Evolutionary conservation across 2,329 filamentous ascomycete genomes (phyloP), one percentile per base, ranked within the genome.

Genomic region (Botrytis deweyae): DNA sequence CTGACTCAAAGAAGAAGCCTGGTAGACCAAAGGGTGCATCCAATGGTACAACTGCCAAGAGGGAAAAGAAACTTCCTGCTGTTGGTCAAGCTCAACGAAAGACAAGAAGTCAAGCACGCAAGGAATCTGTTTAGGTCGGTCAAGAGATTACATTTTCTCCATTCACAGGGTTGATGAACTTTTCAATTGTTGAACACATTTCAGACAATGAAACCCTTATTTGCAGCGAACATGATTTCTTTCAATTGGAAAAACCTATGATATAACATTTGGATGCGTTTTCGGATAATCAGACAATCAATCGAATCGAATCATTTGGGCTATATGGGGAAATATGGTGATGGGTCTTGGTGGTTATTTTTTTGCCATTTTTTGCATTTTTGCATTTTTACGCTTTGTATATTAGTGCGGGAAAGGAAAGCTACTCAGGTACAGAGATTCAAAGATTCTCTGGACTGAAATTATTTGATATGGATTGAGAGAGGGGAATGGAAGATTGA

Each of bases 61-160:
- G 80, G 71, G 79, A 80, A 67, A 81, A 80, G 74, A 80, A 80
- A 52, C 72, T 62, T 36, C 77, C 79, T 55, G 72, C 75, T 66
- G 75, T 77, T 58, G 80, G 80, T 25, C 70, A 66, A 55, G 77
- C 77, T 25, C 74, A 78, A 55, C 75, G 80, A 36, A 77, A 77
- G 75, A 81, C 80, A 16, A 75, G 79, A 61, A 81, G 80, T 62
- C 80, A 81, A 62, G 61, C 61, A 25, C 66, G 66, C n/a, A 68
- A 68, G 33, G 58, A 65, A 33, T 22, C 38, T 65, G 14, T 42
- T 52, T 71, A 49, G 33, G 9, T 20, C 20, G 7, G 49, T 40
- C 10, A 25, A 52, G 36, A 25, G 25, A n/a, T 42, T 18, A 42
- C 14, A n/a, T 42, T 42, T 4, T 63, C 36, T 42, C 6, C 36